These are phyloP conservation scores for Iris pallida DNA, from an alignment of 116 monocot genomes.

Conservation along the genomic window DNA sequence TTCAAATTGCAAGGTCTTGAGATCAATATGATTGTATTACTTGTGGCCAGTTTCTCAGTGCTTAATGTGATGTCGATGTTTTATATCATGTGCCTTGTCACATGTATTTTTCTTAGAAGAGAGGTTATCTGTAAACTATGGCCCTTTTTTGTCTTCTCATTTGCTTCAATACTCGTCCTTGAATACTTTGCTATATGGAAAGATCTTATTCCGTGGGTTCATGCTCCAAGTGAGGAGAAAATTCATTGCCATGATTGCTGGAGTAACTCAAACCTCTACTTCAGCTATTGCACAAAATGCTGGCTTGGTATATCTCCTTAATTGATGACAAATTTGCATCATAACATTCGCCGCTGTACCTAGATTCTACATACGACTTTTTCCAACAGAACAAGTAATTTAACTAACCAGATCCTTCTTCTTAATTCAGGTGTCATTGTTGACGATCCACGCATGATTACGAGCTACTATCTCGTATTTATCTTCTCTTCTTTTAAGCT, in stretches of 20 bases:
- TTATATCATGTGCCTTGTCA: constrained; percentile 70
- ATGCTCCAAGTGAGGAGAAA: constrained; percentile 15
- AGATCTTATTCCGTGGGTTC: constrained; percentile 59
- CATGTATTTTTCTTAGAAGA: constrained; percentile 76
- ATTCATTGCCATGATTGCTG: constrained; percentile 87
- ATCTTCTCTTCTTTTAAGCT: constrained; percentile 88
- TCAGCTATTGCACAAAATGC: constrained; percentile 77
- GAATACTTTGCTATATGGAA: constrained; percentile 94
- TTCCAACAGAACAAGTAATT: background rate
- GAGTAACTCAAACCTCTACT: constrained; percentile 58
- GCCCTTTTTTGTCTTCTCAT: constrained; percentile 75
- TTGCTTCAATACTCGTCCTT: constrained; percentile 72
- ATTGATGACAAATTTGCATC: background rate
- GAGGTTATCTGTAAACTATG: constrained; percentile 62
- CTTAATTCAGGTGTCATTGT: constrained; percentile 63
- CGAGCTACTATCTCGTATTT: constrained; percentile 89
- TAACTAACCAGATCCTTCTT: background rate
- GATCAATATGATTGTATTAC: constrained; percentile 87
- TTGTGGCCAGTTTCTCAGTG: constrained; percentile 80
- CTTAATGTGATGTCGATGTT: constrained; percentile 84
- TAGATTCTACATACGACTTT: background rate
- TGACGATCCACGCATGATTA: constrained; percentile 86
- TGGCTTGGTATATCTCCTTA: constrained; percentile 70
- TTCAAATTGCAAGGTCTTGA: constrained; percentile 86
- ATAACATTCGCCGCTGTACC: background rate